Evolutionary conservation across 352 stramenopile species (phyloP).

Genomic region (Phytophthora nicotianae): DNA sequence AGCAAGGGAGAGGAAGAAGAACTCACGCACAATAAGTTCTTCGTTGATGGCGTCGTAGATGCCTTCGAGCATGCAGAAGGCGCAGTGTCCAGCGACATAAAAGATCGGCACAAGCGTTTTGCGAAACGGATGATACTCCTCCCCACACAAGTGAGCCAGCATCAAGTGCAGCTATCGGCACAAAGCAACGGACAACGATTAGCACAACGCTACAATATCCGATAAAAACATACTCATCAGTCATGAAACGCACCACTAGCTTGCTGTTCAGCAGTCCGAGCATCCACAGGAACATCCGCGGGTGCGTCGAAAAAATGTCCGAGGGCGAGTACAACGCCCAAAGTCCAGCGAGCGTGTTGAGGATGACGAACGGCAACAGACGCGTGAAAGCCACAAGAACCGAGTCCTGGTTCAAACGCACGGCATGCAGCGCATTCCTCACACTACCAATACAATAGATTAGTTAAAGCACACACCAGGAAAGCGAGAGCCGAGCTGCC

Average conservation of each 20-base stretch:
- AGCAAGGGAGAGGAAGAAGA: slow-evolving; percentile 88
- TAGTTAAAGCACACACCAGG: neutral
- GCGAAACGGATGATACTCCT: slow-evolving; percentile 90
- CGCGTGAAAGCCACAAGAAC: slow-evolving; percentile 83
- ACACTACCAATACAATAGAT: slow-evolving; percentile 39
- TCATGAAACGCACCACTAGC: slow-evolving; percentile 63
- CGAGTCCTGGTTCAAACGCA: slow-evolving; percentile 71
- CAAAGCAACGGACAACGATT: neutral
- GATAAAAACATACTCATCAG: neutral
- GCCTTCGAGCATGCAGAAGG: slow-evolving; percentile 82
- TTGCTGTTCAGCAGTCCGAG: slow-evolving; percentile 89
- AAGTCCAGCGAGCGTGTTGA: slow-evolving; percentile 71
- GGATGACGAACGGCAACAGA: slow-evolving; percentile 70
- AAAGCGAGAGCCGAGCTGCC: neutral
- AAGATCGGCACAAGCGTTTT: slow-evolving; percentile 92
- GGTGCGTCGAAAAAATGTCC: slow-evolving; percentile 75
- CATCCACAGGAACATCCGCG: slow-evolving; percentile 88
- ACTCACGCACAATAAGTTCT: slow-evolving; percentile 82
- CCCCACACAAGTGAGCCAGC: slow-evolving; percentile 83
- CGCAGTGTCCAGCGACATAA: slow-evolving; percentile 84
- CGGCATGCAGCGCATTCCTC: slow-evolving; percentile 73
- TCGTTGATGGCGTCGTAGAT: slow-evolving; percentile 88
- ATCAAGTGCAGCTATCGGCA: slow-evolving; percentile 79
- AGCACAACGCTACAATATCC: neutral
- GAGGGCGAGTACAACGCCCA: slow-evolving; percentile 79